Evolutionary conservation across 768 basidiomycete genomes (phyloP).

Genomic region (Strobilomyces dryophilus): DNA sequence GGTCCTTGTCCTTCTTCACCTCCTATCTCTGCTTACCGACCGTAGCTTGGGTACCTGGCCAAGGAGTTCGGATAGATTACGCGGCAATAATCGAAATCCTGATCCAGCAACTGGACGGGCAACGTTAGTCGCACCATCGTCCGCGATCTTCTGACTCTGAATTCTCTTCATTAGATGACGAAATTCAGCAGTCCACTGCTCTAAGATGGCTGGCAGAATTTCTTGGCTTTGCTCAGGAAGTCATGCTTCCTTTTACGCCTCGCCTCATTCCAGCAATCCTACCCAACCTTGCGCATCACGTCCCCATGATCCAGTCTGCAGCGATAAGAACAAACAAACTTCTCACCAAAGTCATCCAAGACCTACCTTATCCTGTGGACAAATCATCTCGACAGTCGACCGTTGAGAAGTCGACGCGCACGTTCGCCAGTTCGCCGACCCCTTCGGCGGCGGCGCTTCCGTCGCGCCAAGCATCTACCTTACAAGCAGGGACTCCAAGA

Average conservation of each 20-base stretch:
- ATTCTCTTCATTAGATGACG: slow-evolving; percentile 53
- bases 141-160: slow-evolving; percentile 2
- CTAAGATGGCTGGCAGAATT: slow-evolving; percentile 92
- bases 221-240: slow-evolving; percentile 80
- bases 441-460: slow-evolving; percentile 35
- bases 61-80: slow-evolving; percentile 90
- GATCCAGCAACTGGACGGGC: slow-evolving; percentile 77
- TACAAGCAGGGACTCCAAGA: slow-evolving; percentile 38
- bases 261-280: slow-evolving; percentile 90
- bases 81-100: slow-evolving; percentile 91
- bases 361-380: slow-evolving; percentile 71
- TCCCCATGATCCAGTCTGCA: slow-evolving; percentile 80
- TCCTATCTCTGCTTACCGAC: slow-evolving; percentile 5
- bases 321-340: slow-evolving; percentile 85
- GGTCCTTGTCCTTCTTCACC: slow-evolving; percentile 9
- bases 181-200: slow-evolving; percentile 93
- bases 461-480: slow-evolving; percentile 46
- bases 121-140: slow-evolving; percentile 52
- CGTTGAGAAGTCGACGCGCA: slow-evolving; percentile 34
- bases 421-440: slow-evolving; percentile 52
- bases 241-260: slow-evolving; percentile 93
- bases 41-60: slow-evolving; percentile 86
- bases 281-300: slow-evolving; percentile 91
- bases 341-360: slow-evolving; percentile 81
- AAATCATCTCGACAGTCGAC: slow-evolving; percentile 22